Percentiles rank a stretch among this genome's conserved stretches.
Evolutionary conservation across 495 filamentous ascomycete genomes (phyloP).

Genomic region (Sphaerosporella brunnea): DNA sequence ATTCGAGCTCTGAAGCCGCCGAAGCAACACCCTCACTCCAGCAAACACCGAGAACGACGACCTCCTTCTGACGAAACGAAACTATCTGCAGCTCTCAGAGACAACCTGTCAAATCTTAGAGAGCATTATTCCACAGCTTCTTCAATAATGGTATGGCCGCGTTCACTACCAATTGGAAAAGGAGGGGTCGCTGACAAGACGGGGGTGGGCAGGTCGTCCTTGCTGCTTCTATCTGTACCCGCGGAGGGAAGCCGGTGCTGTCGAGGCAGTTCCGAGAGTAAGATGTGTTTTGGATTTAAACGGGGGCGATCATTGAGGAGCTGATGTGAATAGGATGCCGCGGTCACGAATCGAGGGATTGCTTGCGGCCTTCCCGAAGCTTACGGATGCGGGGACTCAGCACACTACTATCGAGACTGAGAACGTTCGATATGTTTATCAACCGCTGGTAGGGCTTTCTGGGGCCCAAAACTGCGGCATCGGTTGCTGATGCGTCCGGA

Average conservation of each 20-base stretch:
- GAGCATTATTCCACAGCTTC: too few species aligned
- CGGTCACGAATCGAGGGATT: slow-evolving; percentile 90
- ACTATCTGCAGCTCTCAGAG: too few species aligned
- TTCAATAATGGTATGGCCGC: not conserved
- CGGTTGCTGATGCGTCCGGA: not conserved
- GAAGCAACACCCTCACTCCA: too few species aligned
- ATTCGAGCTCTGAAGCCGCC: too few species aligned
- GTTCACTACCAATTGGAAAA: not conserved
- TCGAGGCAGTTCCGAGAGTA: slow-evolving; percentile 83
- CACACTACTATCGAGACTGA: slow-evolving; percentile 97
- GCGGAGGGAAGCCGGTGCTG: slow-evolving; percentile 90
- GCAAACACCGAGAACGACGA: too few species aligned
- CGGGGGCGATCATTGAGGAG: not conserved
- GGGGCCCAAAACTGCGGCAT: slow-evolving; percentile 6
- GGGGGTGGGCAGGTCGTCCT: slow-evolving; percentile 58
- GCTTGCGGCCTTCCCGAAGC: slow-evolving; percentile 89
- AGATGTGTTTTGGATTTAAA: slow-evolving; percentile 1
- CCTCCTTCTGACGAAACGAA: too few species aligned
- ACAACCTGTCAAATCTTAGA: too few species aligned
- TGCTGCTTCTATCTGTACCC: slow-evolving; percentile 95
- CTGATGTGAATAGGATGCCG: slow-evolving; percentile 41
- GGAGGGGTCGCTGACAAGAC: not conserved
- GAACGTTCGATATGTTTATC: slow-evolving; percentile 98
- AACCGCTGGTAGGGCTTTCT: slow-evolving; percentile 42
- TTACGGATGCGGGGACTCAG: slow-evolving; percentile 82